Conservation (phyloP, 768 basidiomycete species). For the Termitomyces sp. region DNA sequence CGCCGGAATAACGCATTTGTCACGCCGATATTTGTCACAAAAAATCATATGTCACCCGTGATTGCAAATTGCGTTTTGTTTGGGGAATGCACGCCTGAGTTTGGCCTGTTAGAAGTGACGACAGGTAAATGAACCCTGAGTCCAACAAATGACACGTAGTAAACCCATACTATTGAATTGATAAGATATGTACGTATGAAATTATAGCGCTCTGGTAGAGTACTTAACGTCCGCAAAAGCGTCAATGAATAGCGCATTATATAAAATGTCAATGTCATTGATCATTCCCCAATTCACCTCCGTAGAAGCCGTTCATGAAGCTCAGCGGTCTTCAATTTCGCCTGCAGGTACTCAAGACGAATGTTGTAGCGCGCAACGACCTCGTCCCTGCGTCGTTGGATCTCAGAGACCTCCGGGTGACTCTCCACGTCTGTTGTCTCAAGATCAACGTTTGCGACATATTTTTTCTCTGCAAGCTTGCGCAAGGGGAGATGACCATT, state of each 20-base stretch:
- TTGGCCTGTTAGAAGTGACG: no score
- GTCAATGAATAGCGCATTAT: neutral
- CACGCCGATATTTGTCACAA: neutral
- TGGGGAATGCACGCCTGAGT: no score
- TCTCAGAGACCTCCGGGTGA: slow-evolving; percentile 50
- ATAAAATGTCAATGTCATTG: no score
- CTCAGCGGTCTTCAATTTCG: slow-evolving; percentile 72
- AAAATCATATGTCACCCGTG: slow-evolving; percentile 9
- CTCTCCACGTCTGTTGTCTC: slow-evolving; percentile 14
- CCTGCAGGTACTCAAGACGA: slow-evolving; percentile 69
- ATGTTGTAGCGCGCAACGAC: slow-evolving; percentile 64
- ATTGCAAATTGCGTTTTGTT: no score
- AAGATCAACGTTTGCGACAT: slow-evolving; percentile 18
- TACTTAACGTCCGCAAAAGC: neutral
- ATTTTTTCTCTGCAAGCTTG: slow-evolving; percentile 15
- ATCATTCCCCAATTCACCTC: slow-evolving; percentile 12
- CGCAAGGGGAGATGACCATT: slow-evolving; percentile 35
- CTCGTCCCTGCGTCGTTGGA: slow-evolving; percentile 58
- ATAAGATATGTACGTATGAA: neutral
- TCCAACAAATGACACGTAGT: neutral
- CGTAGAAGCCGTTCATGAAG: slow-evolving; percentile 44
- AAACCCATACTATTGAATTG: neutral
- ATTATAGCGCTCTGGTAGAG: slow-evolving; percentile 1
- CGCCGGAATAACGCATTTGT: slow-evolving; percentile 2
- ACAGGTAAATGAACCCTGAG: no score